These are phyloP conservation scores for Fusarium circinatum DNA, from an alignment of 2,329 filamentous ascomycete genomes.

Conservation along the genomic window DNA sequence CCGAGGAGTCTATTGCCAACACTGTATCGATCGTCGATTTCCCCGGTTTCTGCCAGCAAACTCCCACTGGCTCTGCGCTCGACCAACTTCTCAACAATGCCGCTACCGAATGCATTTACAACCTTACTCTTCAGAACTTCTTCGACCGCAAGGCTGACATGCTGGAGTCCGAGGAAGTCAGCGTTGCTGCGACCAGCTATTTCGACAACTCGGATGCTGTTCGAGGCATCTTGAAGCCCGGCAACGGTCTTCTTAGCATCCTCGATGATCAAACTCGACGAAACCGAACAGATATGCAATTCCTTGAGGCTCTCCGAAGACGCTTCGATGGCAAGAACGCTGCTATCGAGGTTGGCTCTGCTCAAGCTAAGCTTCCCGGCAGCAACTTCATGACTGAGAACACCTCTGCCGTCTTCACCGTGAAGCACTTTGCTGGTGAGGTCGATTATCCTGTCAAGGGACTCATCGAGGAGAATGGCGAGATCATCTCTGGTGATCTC, in stretches of 20 bases:
- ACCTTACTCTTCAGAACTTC: slow-evolving; percentile 93
- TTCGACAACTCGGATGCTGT: slow-evolving; percentile 98
- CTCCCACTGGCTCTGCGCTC: slow-evolving; percentile 83
- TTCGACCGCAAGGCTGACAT: slow-evolving; percentile 95
- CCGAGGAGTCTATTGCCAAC: slow-evolving; percentile 89
- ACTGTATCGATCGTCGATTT: slow-evolving; percentile 97
- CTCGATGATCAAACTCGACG: slow-evolving; percentile 95
- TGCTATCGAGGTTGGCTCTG: slow-evolving; percentile 81
- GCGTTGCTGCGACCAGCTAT: slow-evolving; percentile 90
- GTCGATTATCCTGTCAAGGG: slow-evolving; percentile 92
- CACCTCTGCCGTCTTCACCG: slow-evolving; percentile 81
- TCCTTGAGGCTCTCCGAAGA: slow-evolving; percentile 90
- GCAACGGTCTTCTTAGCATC: slow-evolving; percentile 93
- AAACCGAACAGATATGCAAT: slow-evolving; percentile 86
- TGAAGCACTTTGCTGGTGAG: slow-evolving; percentile 96
- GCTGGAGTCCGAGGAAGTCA: slow-evolving; percentile 93
- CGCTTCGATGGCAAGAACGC: slow-evolving; percentile 95
- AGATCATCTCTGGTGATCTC: slow-evolving; percentile 93
- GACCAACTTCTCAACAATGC: slow-evolving; percentile 97
- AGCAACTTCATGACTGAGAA: slow-evolving; percentile 92
- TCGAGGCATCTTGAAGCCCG: slow-evolving; percentile 87
- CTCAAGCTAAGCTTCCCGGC: slow-evolving; percentile 81
- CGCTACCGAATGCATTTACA: slow-evolving; percentile 90
- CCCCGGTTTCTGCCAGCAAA: slow-evolving; percentile 89
- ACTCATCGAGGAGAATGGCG: slow-evolving; percentile 93